Conservation (phyloP, 129 eudicot species). For the Chrysanthemum lavandulifolium region DNA sequence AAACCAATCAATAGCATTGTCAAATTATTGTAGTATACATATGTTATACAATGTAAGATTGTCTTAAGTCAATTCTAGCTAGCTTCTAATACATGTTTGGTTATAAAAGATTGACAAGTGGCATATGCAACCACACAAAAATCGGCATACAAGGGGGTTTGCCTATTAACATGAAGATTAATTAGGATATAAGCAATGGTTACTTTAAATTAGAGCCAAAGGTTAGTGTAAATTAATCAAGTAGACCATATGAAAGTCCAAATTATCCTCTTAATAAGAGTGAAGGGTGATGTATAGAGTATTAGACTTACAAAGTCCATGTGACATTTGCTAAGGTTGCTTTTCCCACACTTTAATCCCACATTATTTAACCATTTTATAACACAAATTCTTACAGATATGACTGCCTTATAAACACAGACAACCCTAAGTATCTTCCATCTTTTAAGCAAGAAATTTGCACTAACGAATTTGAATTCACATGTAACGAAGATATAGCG, state of each 20-base stretch:
- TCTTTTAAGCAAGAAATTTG: slow-evolving; percentile 14
- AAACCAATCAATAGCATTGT: too few species aligned
- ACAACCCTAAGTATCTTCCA: background rate
- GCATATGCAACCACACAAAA: slow-evolving; percentile 1
- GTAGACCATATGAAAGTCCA: slow-evolving; percentile 7
- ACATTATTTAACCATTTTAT: slow-evolving; percentile 13
- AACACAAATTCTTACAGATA: slow-evolving; percentile 22
- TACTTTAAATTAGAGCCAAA: slow-evolving; percentile 24
- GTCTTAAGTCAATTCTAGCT: too few species aligned
- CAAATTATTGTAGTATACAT: too few species aligned
- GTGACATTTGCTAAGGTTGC: slow-evolving; percentile 25
- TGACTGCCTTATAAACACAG: background rate
- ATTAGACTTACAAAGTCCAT: slow-evolving; percentile 10
- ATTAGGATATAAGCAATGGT: slow-evolving; percentile 24
- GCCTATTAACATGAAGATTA: slow-evolving; percentile 17
- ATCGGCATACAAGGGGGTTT: background rate
- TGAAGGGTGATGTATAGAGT: background rate
- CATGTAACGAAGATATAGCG: too few species aligned
- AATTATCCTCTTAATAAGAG: slow-evolving; percentile 15
- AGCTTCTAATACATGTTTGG: too few species aligned
- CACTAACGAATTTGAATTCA: background rate
- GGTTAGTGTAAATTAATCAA: slow-evolving; percentile 2
- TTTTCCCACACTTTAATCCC: slow-evolving; percentile 25
- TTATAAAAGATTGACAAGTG: background rate
- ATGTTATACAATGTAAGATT: too few species aligned